Evolutionary conservation across 1,139 yeast genomes (phyloP).

Genomic region (Debaryomyces psychrophilus): DNA sequence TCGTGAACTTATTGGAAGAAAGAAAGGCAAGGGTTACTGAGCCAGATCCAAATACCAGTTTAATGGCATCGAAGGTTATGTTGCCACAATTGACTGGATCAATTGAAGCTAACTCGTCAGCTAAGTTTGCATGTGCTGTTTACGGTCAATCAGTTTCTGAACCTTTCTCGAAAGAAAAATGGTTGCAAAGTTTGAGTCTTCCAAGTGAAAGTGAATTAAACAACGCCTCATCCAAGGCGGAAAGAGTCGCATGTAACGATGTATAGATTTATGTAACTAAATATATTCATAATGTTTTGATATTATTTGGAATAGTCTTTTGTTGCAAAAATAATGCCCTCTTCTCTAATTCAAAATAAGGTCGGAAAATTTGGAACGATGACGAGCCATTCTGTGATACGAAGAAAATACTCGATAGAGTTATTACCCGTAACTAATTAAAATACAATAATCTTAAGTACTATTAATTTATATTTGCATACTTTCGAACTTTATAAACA

Average conservation of each 20-base stretch:
- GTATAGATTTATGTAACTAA: background rate
- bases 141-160: slow-evolving; percentile 8
- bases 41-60: slow-evolving; percentile 31
- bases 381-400: too few species aligned
- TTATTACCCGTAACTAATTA: too few species aligned
- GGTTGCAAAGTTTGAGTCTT: slow-evolving; percentile 6
- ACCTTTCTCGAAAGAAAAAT: slow-evolving; percentile 9
- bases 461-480: too few species aligned
- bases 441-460: too few species aligned
- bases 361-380: too few species aligned
- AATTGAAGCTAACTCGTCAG: slow-evolving; percentile 9
- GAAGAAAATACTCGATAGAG: too few species aligned
- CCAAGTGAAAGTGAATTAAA: slow-evolving; percentile 9
- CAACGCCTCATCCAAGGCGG: background rate
- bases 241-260: background rate
- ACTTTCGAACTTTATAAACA: too few species aligned
- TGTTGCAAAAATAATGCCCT: too few species aligned
- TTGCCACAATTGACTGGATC: slow-evolving; percentile 14
- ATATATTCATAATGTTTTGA: too few species aligned
- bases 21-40: slow-evolving; percentile 18
- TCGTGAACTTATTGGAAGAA: slow-evolving; percentile 12
- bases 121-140: slow-evolving; percentile 13
- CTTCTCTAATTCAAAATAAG: too few species aligned
- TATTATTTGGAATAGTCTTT: too few species aligned
- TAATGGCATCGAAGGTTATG: slow-evolving; percentile 19